Evolutionary conservation across 768 basidiomycete species (phyloP), one percentile per base, ranked within the genome.

Genomic region (Kwoniella dendrophila): DNA sequence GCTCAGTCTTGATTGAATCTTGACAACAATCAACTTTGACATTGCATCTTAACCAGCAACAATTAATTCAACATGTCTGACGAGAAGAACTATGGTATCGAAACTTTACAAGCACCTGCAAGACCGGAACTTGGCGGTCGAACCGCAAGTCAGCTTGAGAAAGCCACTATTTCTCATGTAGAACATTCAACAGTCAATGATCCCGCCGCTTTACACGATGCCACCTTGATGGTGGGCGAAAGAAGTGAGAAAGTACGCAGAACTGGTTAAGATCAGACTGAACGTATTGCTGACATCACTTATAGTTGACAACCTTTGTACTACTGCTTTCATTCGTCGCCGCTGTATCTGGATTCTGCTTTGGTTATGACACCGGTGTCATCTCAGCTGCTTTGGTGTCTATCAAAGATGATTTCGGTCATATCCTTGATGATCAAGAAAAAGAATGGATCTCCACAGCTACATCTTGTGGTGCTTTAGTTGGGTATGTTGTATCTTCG

Each of bases 311-410:
- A 3, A 48, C 54, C 29, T 70, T 67, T 45, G 62, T 69, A 12
- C 16, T 62, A 3, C 45, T 61, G 27, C 53, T 73, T 3, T 32
- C 61, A 3, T 52, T 70, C 43, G 52, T 58, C 18, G 71, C 68
- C 8, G 69, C 69, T 22, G 64, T 73, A 2, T 66, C 69, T 27
- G 71, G 71, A n/a, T 68, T 73, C 59, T 68, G 66, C 36, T 73
- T 73, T 48, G 71, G 71, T 14, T 73, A 64, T 45, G 71, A 73
- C 57, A 73, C 71, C 22, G 71, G 71, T 26, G 69, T 73, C 58
- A 68, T 73, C 34, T 66, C 64, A 1, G 69, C 69, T 10, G 54
- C 68, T 33, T 48, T 73, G 12, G 66, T 68, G 1, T 63, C 61
- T 0, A 73, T 73, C 60, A 45, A 64, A 30, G 59, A 63, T 16